Percentiles rank a stretch among this genome's conserved stretches.
These are phyloP conservation scores for Scedosporium boydii DNA, from an alignment of 2,329 filamentous ascomycete genomes.

Conservation along the genomic window DNA sequence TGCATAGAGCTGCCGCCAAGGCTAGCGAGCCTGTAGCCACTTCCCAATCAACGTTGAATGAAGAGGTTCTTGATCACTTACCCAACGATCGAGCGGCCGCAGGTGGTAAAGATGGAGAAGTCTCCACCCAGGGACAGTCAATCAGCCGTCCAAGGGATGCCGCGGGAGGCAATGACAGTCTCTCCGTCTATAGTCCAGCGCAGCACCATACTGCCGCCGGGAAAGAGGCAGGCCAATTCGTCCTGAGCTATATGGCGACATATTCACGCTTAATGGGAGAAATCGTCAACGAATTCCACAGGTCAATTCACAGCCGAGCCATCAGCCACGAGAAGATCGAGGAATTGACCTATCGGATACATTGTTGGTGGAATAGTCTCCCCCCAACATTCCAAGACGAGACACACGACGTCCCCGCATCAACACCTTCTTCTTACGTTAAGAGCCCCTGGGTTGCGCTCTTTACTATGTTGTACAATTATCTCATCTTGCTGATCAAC, in stretches of 20 bases:
- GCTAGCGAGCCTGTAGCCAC: not conserved
- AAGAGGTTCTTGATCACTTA: not conserved
- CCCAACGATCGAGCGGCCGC: not conserved
- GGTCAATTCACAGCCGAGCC: slow-evolving; percentile 15
- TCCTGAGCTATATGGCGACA: slow-evolving; percentile 13
- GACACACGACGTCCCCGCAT: not conserved
- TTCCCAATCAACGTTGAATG: not conserved
- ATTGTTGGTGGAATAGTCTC: slow-evolving; percentile 18
- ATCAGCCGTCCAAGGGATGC: too few species aligned
- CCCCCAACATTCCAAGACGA: slow-evolving; percentile 12
- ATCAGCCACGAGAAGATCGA: slow-evolving; percentile 13
- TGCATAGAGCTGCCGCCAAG: slow-evolving; percentile 10
- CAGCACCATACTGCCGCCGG: not conserved
- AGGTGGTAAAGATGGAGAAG: not conserved
- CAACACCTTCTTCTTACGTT: not conserved
- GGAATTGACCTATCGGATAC: slow-evolving; percentile 12
- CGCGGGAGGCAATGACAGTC: too few species aligned
- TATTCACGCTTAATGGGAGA: slow-evolving; percentile 13
- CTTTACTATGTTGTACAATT: slow-evolving; percentile 21
- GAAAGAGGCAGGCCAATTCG: slow-evolving; percentile 9
- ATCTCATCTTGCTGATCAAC: slow-evolving; percentile 22
- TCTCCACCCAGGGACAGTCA: not conserved
- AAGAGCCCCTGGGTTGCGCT: slow-evolving; percentile 11
- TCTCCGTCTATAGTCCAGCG: too few species aligned
- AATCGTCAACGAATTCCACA: slow-evolving; percentile 15